phyloP scores from a whole-genome alignment of 495 filamentous ascomycete genomes.

The Haplographium delicatum region DNA sequence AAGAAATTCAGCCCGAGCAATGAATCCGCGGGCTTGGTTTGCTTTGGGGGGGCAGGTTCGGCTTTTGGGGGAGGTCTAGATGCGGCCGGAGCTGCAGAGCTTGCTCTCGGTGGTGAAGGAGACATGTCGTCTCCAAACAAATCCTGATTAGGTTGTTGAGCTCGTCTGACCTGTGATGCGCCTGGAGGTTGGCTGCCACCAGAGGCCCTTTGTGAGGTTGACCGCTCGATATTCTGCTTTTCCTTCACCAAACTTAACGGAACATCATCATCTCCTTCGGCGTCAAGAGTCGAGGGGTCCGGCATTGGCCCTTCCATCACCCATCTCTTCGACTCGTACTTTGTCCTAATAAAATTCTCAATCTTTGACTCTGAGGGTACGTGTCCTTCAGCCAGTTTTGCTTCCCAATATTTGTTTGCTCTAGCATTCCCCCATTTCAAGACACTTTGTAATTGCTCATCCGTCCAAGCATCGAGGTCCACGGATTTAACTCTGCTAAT shows the following conservation, averaged over 20 bases:
- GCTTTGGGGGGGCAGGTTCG: conserved; percentile 58
- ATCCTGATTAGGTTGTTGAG: conserved; percentile 42
- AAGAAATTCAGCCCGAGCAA: conserved; percentile 92
- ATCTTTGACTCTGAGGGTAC: conserved; percentile 98
- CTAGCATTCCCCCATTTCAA: conserved; percentile 90
- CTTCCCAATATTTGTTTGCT: conserved; percentile 99
- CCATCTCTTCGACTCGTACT: conserved; percentile 98
- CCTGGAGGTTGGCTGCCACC: conserved; percentile 10
- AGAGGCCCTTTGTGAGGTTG: conserved; percentile 16
- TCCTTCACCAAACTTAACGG: conserved; percentile 53
- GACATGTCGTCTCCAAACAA: conserved; percentile 40
- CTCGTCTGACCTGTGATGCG: conserved; percentile 35
- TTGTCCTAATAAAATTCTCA: conserved; percentile 98
- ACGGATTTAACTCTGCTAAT: conserved; percentile 97
- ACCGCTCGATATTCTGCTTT: conserved; percentile 46
- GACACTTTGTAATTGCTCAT: conserved; percentile 91
- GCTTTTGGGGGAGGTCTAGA: conserved; percentile 63
- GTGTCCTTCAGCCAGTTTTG: conserved; percentile 85
- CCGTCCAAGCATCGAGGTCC: conserved; percentile 95
- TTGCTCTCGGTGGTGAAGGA: conserved; percentile 36
- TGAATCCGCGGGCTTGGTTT: conserved; percentile 72
- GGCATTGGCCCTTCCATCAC: conserved; percentile 95
- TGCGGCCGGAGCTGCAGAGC: conserved; percentile 57
- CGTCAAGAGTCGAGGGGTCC: conserved; percentile 80
- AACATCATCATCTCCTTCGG: conserved; percentile 79